Evolutionary conservation across 2,329 filamentous ascomycete species (phyloP).

Genomic region (Clarireedia monteithiana): DNA sequence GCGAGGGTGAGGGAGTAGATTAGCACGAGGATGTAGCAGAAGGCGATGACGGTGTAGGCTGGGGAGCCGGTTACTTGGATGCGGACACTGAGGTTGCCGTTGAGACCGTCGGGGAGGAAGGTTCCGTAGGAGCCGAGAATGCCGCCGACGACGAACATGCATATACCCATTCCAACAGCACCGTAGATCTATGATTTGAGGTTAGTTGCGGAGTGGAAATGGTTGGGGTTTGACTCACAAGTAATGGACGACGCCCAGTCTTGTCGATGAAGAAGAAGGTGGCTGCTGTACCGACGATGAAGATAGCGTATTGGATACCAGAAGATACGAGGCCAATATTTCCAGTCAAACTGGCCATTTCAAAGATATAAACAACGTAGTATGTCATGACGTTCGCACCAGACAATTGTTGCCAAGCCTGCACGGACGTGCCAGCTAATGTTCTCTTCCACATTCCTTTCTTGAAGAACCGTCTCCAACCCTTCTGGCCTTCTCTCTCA

Average conservation of each 20-base stretch:
- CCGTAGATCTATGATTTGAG: slow-evolving; percentile 29
- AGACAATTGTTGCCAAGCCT: slow-evolving; percentile 20
- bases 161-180: slow-evolving; percentile 34
- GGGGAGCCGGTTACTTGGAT: slow-evolving; percentile 44
- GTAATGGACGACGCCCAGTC: slow-evolving; percentile 10
- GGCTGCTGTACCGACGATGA: slow-evolving; percentile 18
- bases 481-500: slow-evolving; percentile 21
- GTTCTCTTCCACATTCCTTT: slow-evolving; percentile 51
- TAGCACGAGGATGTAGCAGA: slow-evolving; percentile 56
- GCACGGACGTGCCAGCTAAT: slow-evolving; percentile 16
- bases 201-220: background rate
- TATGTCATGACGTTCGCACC: slow-evolving; percentile 28
- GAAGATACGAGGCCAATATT: slow-evolving; percentile 29
- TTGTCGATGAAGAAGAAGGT: slow-evolving; percentile 24
- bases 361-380: slow-evolving; percentile 33
- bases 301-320: slow-evolving; percentile 22
- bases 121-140: slow-evolving; percentile 35
- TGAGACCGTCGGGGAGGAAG: slow-evolving; percentile 36
- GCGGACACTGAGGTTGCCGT: slow-evolving; percentile 42
- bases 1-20: slow-evolving; percentile 57
- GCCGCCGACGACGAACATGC: slow-evolving; percentile 40
- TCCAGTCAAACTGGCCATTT: slow-evolving; percentile 31
- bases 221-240: background rate
- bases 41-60: slow-evolving; percentile 56
- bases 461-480: slow-evolving; percentile 35